Base-by-base conservation (phyloP, 345 rosid genomes). In the Arabis alpina region DNA sequence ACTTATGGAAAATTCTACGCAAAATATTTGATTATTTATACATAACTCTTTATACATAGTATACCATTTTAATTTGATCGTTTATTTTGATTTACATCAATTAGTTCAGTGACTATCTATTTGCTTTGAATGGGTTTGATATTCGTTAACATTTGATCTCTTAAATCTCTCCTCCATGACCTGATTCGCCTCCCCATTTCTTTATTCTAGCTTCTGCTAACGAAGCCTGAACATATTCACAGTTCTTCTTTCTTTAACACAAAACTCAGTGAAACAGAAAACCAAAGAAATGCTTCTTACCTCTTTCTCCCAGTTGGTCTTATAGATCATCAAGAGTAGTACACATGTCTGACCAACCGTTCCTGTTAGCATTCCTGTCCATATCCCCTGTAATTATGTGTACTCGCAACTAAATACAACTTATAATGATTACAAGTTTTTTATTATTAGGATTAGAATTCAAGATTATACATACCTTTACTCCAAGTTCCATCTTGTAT, bases 241-340 rank as follows among this genome's bases (percentile, higher is more conserved):
- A 7, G 32, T 0, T 19, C 1, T 5, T 16, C 8, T 16, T 37
- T 62, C 19, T 54, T 7, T 52, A n/a, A 11, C 41, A 0, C 40
- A 27, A 11, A 13, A 11, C n/a, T 3, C 6, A 40, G 12, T 12
- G 16, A 5, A 16, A 1, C 6, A 1, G 36, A 3, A 1, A 10
- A 11, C 3, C 1, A 28, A 6, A 12, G 41, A 54, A 24, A 30
- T 3, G 47, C 11, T 43, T 8, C 7, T 37, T 24, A 78, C 90
- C 88, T 88, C 88, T 60, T 12, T 81, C 73, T 49, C 71, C 88
- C 90, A 87, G 70, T 82, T 81, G 6, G 86, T 76, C 51, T 64
- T 78, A 15, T 65, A 86, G 44, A 85, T 68, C 76, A 87, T 84
- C 36, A 36, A 25, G 25, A 73, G 57, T 2, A 88, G 82, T 6